Conservation (phyloP, 2,329 filamentous ascomycete species). For the Dactylonectria macrodidyma region DNA sequence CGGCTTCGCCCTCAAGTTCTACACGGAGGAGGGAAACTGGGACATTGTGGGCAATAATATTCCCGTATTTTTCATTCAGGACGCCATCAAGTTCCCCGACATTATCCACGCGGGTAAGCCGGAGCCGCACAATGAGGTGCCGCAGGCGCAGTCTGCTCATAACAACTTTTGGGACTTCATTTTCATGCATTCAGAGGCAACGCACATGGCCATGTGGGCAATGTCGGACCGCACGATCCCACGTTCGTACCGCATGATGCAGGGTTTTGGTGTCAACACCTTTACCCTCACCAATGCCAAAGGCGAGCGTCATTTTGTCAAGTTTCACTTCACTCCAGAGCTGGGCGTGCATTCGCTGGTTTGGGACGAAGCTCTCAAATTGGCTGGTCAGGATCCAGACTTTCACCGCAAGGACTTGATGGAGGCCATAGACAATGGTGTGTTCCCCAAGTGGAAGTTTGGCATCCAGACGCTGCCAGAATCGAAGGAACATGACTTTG, state of each 20-base stretch:
- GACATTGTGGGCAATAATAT: conserved; percentile 83
- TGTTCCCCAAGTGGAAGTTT: conserved; percentile 84
- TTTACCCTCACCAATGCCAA: conserved; percentile 78
- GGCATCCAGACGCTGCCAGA: conserved; percentile 86
- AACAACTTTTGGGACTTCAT: conserved; percentile 86
- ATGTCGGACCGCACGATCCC: conserved; percentile 84
- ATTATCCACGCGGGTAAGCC: conserved; percentile 76
- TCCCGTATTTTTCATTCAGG: conserved; percentile 83
- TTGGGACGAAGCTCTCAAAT: conserved; percentile 85
- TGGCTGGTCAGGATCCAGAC: conserved; percentile 82
- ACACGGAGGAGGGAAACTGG: conserved; percentile 84
- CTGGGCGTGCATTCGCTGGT: conserved; percentile 83
- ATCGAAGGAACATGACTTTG: conserved; percentile 80
- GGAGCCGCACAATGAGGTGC: conserved; percentile 79
- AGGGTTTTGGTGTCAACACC: conserved; percentile 88
- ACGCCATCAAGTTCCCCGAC: conserved; percentile 82
- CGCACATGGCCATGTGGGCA: conserved; percentile 85
- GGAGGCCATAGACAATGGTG: conserved; percentile 80
- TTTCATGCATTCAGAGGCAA: conserved; percentile 75
- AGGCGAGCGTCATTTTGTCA: conserved; percentile 80
- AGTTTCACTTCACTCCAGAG: conserved; percentile 83
- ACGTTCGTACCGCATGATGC: conserved; percentile 86
- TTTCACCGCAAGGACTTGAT: conserved; percentile 85
- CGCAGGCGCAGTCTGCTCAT: conserved; percentile 79
- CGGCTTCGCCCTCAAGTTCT: conserved; percentile 78